A percentile compares a stretch with the other conserved stretches of the same genome.
Conservation (phyloP, 345 rosid genomes). For the Populus ilicifolia region DNA sequence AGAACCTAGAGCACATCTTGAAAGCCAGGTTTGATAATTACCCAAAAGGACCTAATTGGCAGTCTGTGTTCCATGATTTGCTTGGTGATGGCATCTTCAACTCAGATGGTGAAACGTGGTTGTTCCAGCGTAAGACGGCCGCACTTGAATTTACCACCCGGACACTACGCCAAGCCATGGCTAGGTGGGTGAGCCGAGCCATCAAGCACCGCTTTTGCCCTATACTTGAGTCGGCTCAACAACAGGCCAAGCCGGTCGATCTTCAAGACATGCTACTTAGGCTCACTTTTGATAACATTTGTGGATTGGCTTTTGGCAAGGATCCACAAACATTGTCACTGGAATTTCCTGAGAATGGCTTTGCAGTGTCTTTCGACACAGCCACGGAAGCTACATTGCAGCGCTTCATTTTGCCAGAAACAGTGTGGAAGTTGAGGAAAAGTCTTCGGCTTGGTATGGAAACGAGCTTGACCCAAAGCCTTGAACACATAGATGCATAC, state of each 20-base stretch:
- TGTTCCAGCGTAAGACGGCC: conserved; percentile 46
- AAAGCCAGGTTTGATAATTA: conserved; percentile 42
- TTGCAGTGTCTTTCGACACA: conserved; percentile 38
- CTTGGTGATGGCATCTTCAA: conserved; percentile 49
- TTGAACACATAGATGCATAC: conserved; percentile 28
- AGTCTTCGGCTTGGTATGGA: conserved; percentile 44
- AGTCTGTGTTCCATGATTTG: conserved; percentile 41
- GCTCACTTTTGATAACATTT: conserved; percentile 49
- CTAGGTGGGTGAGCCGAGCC: conserved; percentile 45
- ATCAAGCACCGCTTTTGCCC: conserved; percentile 41
- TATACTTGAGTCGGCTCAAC: conserved; percentile 38
- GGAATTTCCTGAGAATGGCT: conserved; percentile 36
- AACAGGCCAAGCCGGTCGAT: conserved; percentile 27
- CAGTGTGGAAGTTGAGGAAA: conserved; percentile 36
- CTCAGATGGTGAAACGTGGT: conserved; percentile 47
- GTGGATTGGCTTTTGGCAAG: conserved; percentile 44
- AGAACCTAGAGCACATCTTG: conserved; percentile 42
- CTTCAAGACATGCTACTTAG: conserved; percentile 45
- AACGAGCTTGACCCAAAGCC: conserved; percentile 30
- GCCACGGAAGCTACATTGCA: conserved; percentile 49
- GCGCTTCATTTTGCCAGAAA: conserved; percentile 38
- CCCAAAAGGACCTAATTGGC: conserved; percentile 56
- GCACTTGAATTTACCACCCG: conserved; percentile 49
- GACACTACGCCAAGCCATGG: conserved; percentile 53
- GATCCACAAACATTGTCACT: conserved; percentile 39